Evolutionary conservation across 2,329 filamentous ascomycete species (phyloP).

Genomic region (Pseudogymnoascus destructans): DNA sequence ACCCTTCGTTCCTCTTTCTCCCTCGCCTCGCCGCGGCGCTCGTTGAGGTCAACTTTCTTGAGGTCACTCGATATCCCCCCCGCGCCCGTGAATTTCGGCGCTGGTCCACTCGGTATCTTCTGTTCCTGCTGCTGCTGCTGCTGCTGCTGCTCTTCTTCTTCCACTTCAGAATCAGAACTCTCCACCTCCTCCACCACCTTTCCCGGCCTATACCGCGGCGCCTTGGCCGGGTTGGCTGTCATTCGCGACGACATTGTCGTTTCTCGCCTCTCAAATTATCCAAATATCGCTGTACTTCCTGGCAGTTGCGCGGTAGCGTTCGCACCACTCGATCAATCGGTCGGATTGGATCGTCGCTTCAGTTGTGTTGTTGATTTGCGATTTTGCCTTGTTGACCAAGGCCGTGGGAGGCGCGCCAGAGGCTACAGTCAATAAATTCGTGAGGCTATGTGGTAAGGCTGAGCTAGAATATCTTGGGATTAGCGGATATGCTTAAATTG

Average conservation of each 20-base stretch:
- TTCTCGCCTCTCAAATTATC: not conserved
- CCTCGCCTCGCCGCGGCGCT: slow-evolving; percentile 33
- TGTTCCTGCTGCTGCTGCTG: slow-evolving; percentile 18
- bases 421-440: no score
- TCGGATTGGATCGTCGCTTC: not conserved
- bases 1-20: slow-evolving; percentile 35
- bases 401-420: no score
- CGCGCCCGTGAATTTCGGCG: slow-evolving; percentile 43
- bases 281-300: no score
- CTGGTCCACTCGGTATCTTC: slow-evolving; percentile 31
- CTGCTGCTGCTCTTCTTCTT: slow-evolving; percentile 26
- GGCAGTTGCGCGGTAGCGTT: no score
- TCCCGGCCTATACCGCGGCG: slow-evolving; percentile 72
- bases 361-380: not conserved
- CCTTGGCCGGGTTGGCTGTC: slow-evolving; percentile 78
- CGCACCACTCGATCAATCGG: no score
- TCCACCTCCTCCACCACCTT: slow-evolving; percentile 47
- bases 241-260: slow-evolving; percentile 58
- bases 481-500: not conserved
- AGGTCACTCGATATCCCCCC: slow-evolving; percentile 43
- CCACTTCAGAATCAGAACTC: slow-evolving; percentile 33
- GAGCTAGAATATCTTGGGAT: not conserved
- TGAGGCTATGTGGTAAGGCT: not conserved
- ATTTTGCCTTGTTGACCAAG: not conserved
- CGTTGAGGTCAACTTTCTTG: slow-evolving; percentile 39